Base-by-base conservation (phyloP, 2,329 filamentous ascomycete genomes). In the Aspergillus ustus region DNA sequence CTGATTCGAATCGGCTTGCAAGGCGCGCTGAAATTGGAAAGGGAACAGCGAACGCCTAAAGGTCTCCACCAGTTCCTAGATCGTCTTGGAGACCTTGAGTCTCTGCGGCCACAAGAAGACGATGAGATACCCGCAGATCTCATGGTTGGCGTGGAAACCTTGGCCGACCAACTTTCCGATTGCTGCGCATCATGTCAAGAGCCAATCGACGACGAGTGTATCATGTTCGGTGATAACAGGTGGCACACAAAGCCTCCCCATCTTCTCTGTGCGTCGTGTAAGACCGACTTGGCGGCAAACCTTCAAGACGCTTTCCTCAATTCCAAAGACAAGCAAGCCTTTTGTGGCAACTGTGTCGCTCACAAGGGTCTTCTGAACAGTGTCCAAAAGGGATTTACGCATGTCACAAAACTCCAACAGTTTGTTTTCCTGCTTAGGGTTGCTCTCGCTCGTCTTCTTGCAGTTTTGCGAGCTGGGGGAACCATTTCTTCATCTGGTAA, bases 1-100 rank as follows among this genome's bases (percentile, higher is more conserved):
- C 86, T 99, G 62, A 99, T 99, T 70, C 89, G 95, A 53, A 99
- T 99, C 69, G 97, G 95, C 73, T 85, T 99, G 29, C 96, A 98
- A 75, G 95, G 94, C 34, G 90, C 95, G 7, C 82, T 99, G 51
- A 94, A 93, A 71, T 85, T 98, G 44, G 95, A 99, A 77, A 89
- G 92, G 60, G 94, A 98, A 71, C 89, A 89, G 52, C 83, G 85
- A 56, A 89, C 85, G 29, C 83, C 90, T 1, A 89, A 91, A 66
- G 92, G 92, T 11, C 81, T 99, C 25, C 89, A 92, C 70, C 84
- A 86, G 57, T 97, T 99, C 75, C 84, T 99, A 50, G 87, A 92
- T 59, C 90, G 95, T 68, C 85, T 99, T 56, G 88, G 88, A 69
- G 88, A 93, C 68, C 86, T 98, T n/a, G 93, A 98, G 62, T 81